These are phyloP conservation scores for Tulasnella sp. DNA, from an alignment of 768 basidiomycete genomes.

Conservation along the genomic window DNA sequence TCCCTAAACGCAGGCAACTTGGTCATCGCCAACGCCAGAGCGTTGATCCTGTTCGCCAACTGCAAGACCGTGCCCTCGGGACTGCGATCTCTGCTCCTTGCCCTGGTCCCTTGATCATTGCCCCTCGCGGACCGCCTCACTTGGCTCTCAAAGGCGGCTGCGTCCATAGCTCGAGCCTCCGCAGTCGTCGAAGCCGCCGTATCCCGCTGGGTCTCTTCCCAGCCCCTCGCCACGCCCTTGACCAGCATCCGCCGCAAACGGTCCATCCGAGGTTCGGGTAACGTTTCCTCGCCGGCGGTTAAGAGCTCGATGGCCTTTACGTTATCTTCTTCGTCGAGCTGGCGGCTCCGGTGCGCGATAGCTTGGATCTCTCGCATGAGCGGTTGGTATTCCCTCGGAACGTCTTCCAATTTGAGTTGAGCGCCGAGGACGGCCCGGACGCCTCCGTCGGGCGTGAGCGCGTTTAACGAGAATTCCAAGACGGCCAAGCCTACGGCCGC, in stretches of 20 bases:
- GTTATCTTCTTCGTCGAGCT: slow-evolving; percentile 45
- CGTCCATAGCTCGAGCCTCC: background rate
- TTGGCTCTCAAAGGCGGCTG: background rate
- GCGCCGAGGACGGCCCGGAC: slow-evolving; percentile 48
- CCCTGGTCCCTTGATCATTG: slow-evolving; percentile 20
- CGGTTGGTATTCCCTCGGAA: slow-evolving; percentile 51
- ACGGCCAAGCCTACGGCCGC: slow-evolving; percentile 63
- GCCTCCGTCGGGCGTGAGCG: slow-evolving; percentile 38
- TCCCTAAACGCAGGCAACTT: slow-evolving; percentile 52
- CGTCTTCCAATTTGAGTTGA: slow-evolving; percentile 44
- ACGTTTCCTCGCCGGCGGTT: slow-evolving; percentile 25
- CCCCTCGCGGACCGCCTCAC: slow-evolving; percentile 13
- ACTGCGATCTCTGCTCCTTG: slow-evolving; percentile 34
- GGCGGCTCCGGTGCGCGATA: slow-evolving; percentile 41
- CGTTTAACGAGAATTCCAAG: slow-evolving; percentile 45
- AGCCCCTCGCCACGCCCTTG: slow-evolving; percentile 40
- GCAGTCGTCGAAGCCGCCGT: background rate
- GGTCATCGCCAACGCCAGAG: slow-evolving; percentile 59
- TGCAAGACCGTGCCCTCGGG: slow-evolving; percentile 53
- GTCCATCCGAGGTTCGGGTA: slow-evolving; percentile 41
- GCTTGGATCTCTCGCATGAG: slow-evolving; percentile 53
- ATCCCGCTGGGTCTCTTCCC: slow-evolving; percentile 17
- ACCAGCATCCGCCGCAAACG: slow-evolving; percentile 46
- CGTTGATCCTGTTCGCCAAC: slow-evolving; percentile 69
- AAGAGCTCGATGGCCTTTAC: slow-evolving; percentile 34